These are phyloP conservation scores for Candida tetrigidarum DNA, from an alignment of 1,139 yeast genomes.

Conservation along the genomic window DNA sequence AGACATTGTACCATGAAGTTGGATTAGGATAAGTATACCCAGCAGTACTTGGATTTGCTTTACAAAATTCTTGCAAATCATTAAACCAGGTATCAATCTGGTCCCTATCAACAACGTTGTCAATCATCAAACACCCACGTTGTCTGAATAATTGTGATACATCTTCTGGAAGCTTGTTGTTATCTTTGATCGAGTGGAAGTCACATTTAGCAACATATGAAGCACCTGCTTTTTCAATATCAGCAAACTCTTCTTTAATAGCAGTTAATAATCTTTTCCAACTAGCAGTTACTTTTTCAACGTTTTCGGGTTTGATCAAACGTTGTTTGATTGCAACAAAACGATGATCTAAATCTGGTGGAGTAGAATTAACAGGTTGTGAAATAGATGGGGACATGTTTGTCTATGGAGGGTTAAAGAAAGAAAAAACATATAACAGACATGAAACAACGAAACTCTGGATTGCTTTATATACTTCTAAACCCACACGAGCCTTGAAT, in stretches of 20 bases:
- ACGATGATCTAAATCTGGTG: constrained; percentile 18
- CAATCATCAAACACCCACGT: constrained; percentile 26
- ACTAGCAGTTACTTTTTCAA: constrained; percentile 23
- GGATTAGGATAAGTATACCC: constrained; percentile 34
- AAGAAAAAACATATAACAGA: background rate
- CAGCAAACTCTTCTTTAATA: constrained; percentile 20
- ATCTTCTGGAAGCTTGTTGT: constrained; percentile 19
- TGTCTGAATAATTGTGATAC: constrained; percentile 17
- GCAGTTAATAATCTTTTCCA: constrained; percentile 27
- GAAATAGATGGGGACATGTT: constrained; percentile 13
- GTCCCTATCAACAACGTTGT: constrained; percentile 22
- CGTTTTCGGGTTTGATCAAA: constrained; percentile 25
- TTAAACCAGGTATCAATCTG: constrained; percentile 24
- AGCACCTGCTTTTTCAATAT: constrained; percentile 20
- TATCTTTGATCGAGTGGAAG: constrained; percentile 20
- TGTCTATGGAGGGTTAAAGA: too few relatives aligned
- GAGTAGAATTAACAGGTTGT: constrained; percentile 6
- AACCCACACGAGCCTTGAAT: too few relatives aligned
- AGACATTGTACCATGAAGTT: constrained; percentile 34
- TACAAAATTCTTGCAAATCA: constrained; percentile 24
- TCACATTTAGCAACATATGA: constrained; percentile 21
- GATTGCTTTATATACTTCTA: background rate
- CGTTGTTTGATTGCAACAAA: constrained; percentile 19
- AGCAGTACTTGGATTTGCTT: constrained; percentile 32
- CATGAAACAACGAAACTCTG: background rate